Evolutionary conservation across 768 basidiomycete genomes (phyloP).

Genomic region (Russula foetens): DNA sequence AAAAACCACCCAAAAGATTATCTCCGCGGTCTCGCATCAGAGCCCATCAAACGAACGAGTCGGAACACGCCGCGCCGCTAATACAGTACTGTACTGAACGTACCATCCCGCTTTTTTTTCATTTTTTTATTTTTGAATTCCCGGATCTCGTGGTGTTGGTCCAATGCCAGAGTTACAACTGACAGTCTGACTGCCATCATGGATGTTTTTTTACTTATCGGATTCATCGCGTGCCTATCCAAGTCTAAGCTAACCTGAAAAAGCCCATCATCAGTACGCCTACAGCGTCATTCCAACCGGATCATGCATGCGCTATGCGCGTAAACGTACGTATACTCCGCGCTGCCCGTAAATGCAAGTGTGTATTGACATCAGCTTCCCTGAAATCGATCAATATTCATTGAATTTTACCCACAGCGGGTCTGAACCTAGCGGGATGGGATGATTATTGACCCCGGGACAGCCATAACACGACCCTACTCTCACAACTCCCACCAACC

Average conservation of each 20-base stretch:
- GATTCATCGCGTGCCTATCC: neutral
- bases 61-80: too few relatives aligned
- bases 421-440: too few relatives aligned
- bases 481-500: neutral
- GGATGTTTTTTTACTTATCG: neutral
- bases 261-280: neutral
- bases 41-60: too few relatives aligned
- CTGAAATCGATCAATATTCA: too few relatives aligned
- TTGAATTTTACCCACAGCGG: too few relatives aligned
- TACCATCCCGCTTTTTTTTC: neutral
- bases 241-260: neutral
- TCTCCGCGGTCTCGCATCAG: conserved; percentile 1
- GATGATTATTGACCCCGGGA: neutral
- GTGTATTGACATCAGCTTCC: too few relatives aligned
- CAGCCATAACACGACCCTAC: too few relatives aligned
- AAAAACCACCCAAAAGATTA: too few relatives aligned
- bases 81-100: too few relatives aligned
- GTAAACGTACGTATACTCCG: neutral
- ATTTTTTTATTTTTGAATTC: neutral
- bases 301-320: neutral
- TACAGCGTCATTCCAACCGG: neutral
- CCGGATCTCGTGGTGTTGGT: neutral
- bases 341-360: too few relatives aligned
- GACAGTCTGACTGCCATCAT: neutral
- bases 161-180: too few relatives aligned